Evolutionary conservation across 2,329 filamentous ascomycete genomes (phyloP).

Genomic region (Aspergillus cejpii): DNA sequence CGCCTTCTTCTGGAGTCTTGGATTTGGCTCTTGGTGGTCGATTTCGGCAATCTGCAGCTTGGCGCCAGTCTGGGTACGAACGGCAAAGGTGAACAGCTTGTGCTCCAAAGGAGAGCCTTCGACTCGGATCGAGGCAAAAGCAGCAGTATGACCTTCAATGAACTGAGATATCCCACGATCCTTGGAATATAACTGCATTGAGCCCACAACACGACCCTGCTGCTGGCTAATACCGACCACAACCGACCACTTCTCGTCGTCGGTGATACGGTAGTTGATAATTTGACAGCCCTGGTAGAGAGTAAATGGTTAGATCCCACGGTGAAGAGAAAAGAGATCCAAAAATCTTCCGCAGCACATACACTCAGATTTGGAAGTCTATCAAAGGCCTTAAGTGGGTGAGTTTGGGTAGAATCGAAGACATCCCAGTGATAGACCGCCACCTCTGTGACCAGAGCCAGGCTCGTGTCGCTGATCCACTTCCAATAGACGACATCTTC

Average conservation of each 20-base stretch:
- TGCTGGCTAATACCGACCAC: conserved; percentile 93
- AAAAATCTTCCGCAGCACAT: conserved; percentile 34
- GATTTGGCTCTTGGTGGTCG: conserved; percentile 84
- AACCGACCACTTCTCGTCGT: conserved; percentile 97
- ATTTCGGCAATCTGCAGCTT: conserved; percentile 98
- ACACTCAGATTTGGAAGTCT: conserved; percentile 84
- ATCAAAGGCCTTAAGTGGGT: conserved; percentile 87
- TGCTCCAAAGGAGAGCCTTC: conserved; percentile 86
- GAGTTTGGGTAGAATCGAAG: conserved; percentile 70
- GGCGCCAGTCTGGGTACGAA: conserved; percentile 78
- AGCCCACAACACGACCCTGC: conserved; percentile 85
- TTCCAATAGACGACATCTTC: conserved; percentile 99
- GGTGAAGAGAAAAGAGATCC: neutral
- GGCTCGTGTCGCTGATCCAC: conserved; percentile 84
- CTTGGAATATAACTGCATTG: conserved; percentile 95
- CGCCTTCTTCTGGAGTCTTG: conserved; percentile 86
- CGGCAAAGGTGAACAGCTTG: conserved; percentile 94
- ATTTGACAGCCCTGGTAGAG: conserved; percentile 77
- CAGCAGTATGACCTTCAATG: conserved; percentile 93
- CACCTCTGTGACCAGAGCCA: conserved; percentile 85
- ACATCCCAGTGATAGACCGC: conserved; percentile 98
- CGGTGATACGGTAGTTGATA: conserved; percentile 97
- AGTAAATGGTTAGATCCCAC: conserved; percentile 5
- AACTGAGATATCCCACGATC: conserved; percentile 95
- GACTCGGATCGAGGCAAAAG: conserved; percentile 81